Percentiles rank a stretch among this genome's conserved stretches.
These are phyloP conservation scores for Pholiota microspora DNA, from an alignment of 768 basidiomycete genomes.

Conservation along the genomic window DNA sequence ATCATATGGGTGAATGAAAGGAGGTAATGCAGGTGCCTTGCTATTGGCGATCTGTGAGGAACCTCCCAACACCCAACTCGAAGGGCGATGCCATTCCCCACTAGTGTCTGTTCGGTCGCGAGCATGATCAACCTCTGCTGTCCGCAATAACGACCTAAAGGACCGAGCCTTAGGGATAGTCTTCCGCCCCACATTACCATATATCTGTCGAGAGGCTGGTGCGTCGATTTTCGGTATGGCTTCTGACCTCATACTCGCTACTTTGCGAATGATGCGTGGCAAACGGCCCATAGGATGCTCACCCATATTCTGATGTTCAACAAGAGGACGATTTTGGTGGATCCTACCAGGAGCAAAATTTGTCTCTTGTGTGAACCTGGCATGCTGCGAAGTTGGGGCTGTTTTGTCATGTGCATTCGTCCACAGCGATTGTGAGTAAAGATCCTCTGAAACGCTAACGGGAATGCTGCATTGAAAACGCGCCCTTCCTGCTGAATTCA, in stretches of 20 bases:
- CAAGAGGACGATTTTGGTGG: background rate
- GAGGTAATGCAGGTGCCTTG: background rate
- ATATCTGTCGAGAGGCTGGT: background rate
- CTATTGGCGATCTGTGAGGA: background rate
- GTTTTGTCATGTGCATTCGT: background rate
- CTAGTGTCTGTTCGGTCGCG: background rate
- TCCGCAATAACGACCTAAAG: conserved; percentile 21
- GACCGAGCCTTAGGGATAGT: conserved; percentile 27
- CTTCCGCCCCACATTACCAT: conserved; percentile 11
- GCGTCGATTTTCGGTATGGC: conserved; percentile 11
- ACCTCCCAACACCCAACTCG: conserved; percentile 6
- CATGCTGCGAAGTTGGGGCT: background rate
- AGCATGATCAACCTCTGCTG: conserved; percentile 8
- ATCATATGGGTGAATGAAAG: background rate
- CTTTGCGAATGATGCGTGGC: conserved; percentile 34
- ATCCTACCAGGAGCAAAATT: background rate
- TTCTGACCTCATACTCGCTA: conserved; percentile 34
- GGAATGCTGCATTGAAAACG: background rate
- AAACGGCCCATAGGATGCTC: conserved; percentile 12
- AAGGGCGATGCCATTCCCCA: conserved; percentile 2
- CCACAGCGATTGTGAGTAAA: background rate
- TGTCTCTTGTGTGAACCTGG: background rate
- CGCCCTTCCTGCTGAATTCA: background rate
- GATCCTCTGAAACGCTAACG: background rate
- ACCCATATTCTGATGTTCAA: conserved; percentile 5